phyloP scores from a whole-genome alignment of 306 rosid genomes.

The Vigna hirtella region DNA sequence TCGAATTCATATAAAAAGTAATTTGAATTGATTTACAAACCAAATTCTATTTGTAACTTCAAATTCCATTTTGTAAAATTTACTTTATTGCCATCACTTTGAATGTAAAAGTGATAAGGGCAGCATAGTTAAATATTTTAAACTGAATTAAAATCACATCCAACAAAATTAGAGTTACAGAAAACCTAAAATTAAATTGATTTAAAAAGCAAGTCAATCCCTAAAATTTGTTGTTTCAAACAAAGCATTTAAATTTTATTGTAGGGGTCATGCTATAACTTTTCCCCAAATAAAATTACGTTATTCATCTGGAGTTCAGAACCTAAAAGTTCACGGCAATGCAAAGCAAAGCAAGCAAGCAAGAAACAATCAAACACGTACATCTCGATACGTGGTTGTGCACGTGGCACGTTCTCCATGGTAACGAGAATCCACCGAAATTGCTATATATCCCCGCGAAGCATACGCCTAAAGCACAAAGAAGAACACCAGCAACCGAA shows the following conservation, averaged over 20 bases:
- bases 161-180: background rate
- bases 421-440: conserved; percentile 89
- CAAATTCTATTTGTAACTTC: conserved; percentile 1
- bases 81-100: background rate
- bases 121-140: background rate
- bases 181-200: background rate
- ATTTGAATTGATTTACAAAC: background rate
- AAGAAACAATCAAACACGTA: conserved; percentile 33
- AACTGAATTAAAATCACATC: background rate
- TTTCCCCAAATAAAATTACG: background rate
- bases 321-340: conserved; percentile 9
- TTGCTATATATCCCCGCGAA: conserved; percentile 83
- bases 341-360: background rate
- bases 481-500: background rate
- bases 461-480: conserved; percentile 75
- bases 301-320: conserved; percentile 16
- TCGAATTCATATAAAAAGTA: background rate
- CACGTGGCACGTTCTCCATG: conserved; percentile 93
- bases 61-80: too few species aligned
- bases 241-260: background rate
- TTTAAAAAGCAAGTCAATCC: conserved; percentile 17
- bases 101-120: background rate
- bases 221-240: background rate
- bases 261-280: background rate
- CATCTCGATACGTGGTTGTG: conserved; percentile 67